Conservation (phyloP, 306 rosid genomes). For the Fragaria nilgerrensis region DNA sequence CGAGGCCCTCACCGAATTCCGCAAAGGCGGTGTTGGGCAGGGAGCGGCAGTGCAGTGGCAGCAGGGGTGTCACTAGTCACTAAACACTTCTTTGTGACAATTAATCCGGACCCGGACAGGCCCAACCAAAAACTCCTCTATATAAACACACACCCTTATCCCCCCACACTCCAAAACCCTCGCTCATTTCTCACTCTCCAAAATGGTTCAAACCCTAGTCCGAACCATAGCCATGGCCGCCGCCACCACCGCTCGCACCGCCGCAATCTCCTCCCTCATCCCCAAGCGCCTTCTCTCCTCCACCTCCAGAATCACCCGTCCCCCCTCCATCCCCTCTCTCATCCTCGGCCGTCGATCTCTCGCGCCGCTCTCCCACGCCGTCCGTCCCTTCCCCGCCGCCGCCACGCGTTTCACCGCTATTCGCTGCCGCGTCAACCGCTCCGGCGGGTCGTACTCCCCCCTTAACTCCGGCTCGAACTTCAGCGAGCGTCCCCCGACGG, state of each 20-base stretch:
- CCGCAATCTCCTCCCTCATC: slow-evolving; percentile 24
- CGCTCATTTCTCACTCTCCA: slow-evolving; percentile 8
- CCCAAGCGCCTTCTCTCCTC: slow-evolving; percentile 42
- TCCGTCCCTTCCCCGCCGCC: slow-evolving; percentile 11
- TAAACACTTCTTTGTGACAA: too few species aligned
- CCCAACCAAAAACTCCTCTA: too few species aligned
- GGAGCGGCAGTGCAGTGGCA: too few species aligned
- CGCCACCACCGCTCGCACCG: slow-evolving; percentile 31
- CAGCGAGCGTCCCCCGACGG: slow-evolving; percentile 89
- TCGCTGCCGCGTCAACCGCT: slow-evolving; percentile 67
- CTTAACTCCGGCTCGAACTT: slow-evolving; percentile 66
- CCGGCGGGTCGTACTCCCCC: slow-evolving; percentile 77
- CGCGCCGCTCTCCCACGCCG: slow-evolving; percentile 44
- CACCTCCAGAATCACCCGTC: slow-evolving; percentile 30
- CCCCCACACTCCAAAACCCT: too few species aligned
- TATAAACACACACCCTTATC: too few species aligned
- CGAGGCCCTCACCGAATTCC: slow-evolving; percentile 49
- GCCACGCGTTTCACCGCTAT: slow-evolving; percentile 40
- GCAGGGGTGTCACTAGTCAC: too few species aligned
- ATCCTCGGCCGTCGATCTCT: slow-evolving; percentile 38
- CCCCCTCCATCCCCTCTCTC: slow-evolving; percentile 36
- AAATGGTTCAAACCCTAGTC: slow-evolving; percentile 56
- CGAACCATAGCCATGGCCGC: slow-evolving; percentile 39
- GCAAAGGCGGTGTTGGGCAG: too few species aligned
- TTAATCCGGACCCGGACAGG: too few species aligned